Evolutionary conservation across 2,329 filamentous ascomycete species (phyloP), one percentile per base, ranked within the genome.

Genomic region (Colletotrichum godetiae): DNA sequence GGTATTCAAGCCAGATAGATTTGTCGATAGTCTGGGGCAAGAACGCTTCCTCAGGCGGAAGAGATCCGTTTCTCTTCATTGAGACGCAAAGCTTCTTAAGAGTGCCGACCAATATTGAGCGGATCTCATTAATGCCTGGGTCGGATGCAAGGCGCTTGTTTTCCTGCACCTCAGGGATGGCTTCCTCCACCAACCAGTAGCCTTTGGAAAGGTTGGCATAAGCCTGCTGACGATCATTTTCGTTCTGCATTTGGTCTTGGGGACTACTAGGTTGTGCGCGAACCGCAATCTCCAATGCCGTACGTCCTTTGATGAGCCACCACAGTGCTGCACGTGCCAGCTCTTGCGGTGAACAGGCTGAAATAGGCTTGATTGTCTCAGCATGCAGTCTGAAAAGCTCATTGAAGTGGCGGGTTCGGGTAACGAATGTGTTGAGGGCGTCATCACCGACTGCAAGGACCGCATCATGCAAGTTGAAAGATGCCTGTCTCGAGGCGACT

Each of bases 291-390:
- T 98, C 95, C 64, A 98, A 86, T 11, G 92, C 91, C 78, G 92
- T 90, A 74, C 95, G 92, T 24, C 95, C 95, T 76, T 91, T 93
- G 58, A 97, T 80, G 78, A 98, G 97, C 95, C 95, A 98, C 95
- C 95, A 98, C 0, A 94, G 85, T 4, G 91, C 92, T 29, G 92
- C 92, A 71, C 94, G 89, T 11, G 93, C 87, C 85, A 95, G 92
- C 73, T 95, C 90, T 59, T 88, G 86, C 0, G 92, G 87, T 0
- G 90, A 85, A 63, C 90, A 92, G 35, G 88, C 87, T 68, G 90
- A 87, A 5, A 95, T 80, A 0, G 94, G 91, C 75, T 90, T 91
- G 35, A 92, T 86, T 37, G 92, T 89, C 80, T 97, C 94, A 0
- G 95, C 92, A 70, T 95, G 94, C 56, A 96, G 82, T 49, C 91